phyloP scores from a whole-genome alignment of 805 yeast genomes.

The Kazachstania bromeliacearum region DNA sequence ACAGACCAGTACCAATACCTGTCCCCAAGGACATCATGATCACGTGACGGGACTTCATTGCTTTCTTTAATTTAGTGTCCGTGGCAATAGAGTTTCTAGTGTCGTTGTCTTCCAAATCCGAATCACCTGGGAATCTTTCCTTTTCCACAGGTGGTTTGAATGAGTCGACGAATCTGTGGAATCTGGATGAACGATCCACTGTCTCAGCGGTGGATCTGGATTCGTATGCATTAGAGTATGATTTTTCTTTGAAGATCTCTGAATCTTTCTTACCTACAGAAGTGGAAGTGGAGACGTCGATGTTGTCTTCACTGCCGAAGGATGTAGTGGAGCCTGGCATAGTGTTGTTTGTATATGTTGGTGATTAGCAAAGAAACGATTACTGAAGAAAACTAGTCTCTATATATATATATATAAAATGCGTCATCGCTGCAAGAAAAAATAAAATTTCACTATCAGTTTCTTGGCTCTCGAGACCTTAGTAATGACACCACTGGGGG shows the following conservation, averaged over 20 bases:
- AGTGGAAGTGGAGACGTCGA: no score
- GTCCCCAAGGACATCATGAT: constrained; percentile 76
- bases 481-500: no score
- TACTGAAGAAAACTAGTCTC: no score
- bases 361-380: no score
- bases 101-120: constrained; percentile 9
- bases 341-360: no score
- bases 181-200: background rate
- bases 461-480: no score
- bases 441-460: no score
- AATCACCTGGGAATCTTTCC: background rate
- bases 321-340: no score
- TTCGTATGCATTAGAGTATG: constrained; percentile 1
- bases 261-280: constrained; percentile 3
- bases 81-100: constrained; percentile 7
- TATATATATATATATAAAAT: no score
- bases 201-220: no score
- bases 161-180: constrained; percentile 15
- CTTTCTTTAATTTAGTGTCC: constrained; percentile 10
- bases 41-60: constrained; percentile 38
- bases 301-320: no score
- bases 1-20: constrained; percentile 68
- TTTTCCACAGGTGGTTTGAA: constrained; percentile 15
- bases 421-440: no score
- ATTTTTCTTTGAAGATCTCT: constrained; percentile 2